Base-by-base conservation (phyloP, 257 asterid genomes). In the Fraxinus excelsior region DNA sequence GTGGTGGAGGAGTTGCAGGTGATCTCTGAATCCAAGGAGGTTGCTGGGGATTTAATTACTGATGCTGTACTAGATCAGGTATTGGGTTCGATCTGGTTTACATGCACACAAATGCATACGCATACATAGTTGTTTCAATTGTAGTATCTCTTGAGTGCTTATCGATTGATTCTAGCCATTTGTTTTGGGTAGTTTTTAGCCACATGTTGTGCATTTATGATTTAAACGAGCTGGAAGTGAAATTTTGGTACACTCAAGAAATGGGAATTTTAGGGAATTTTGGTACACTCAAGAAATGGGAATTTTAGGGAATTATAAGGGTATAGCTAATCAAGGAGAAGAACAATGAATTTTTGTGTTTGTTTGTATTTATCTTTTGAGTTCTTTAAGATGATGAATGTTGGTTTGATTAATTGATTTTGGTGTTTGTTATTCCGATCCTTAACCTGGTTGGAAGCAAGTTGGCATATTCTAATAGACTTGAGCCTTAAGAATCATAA, bases 31-130 rank as follows among this genome's bases (percentile, higher is more conserved):
- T 91, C 98, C 2, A 94, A 94, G 83, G 98, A 94, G 84, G 97
- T 92, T 37, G 96, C 97, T 29, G 88, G 91, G 69, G 98, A 94
- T 88, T 80, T 94, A 90, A 86, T 94, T 85, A 87, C 88, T 0
- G 98, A 94, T 67, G 89, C 85, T 19, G 93, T 90, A 13, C 97
- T 94, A 77, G 98, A 94, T 74, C 98, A 94, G 98, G 98, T 92
- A 81, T 5, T 70, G 28, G 68, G 75, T 81, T 34, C 11, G 0
- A n/a, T 58, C 66, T 58, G 66, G 66, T 3, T 58, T 58, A 49
- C 21, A 49, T 18, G 6, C 23, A 49, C 21, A 16, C 8, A 49
- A 3, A 49, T 49, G 21, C 21, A 49, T 16, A n/a, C 7, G 28
- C 13, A 19, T 7, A 5, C 28, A 21, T 58, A n/a, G 8, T n/a